A percentile compares a stretch with the other conserved stretches of the same genome.
Evolutionary conservation across 2,329 filamentous ascomycete species (phyloP).

Genomic region (Taxawa tesnikishii): DNA sequence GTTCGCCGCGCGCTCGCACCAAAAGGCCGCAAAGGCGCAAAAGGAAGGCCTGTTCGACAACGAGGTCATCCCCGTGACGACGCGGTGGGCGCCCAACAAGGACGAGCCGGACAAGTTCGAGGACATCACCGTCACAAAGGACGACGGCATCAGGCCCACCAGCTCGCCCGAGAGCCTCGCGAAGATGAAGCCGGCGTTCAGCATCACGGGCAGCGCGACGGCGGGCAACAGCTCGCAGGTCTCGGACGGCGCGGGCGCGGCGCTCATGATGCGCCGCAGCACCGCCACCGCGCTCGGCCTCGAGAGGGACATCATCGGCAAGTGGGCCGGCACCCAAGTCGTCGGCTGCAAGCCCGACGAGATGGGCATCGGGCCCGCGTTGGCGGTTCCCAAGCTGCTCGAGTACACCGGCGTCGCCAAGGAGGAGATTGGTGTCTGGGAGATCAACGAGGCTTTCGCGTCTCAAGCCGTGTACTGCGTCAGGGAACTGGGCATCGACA

Average conservation of each 20-base stretch:
- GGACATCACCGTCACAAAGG: slow-evolving; percentile 55
- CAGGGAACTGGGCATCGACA: slow-evolving; percentile 54
- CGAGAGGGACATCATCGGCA: slow-evolving; percentile 57
- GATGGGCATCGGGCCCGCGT: slow-evolving; percentile 83
- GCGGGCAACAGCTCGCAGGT: slow-evolving; percentile 82
- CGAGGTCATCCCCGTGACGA: slow-evolving; percentile 73
- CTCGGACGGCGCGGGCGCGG: slow-evolving; percentile 75
- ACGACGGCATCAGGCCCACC: slow-evolving; percentile 69
- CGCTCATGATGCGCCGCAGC: slow-evolving; percentile 72
- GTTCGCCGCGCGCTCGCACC: slow-evolving; percentile 65
- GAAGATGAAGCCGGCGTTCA: slow-evolving; percentile 78
- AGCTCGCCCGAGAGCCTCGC: slow-evolving; percentile 59
- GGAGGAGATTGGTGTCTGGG: slow-evolving; percentile 71
- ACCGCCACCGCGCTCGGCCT: slow-evolving; percentile 66
- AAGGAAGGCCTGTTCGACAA: slow-evolving; percentile 56
- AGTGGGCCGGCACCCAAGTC: slow-evolving; percentile 66
- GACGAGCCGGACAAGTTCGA: slow-evolving; percentile 36
- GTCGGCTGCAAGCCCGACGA: slow-evolving; percentile 76
- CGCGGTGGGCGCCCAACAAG: slow-evolving; percentile 54
- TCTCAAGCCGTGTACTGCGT: slow-evolving; percentile 58
- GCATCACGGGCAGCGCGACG: slow-evolving; percentile 59
- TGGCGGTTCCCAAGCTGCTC: slow-evolving; percentile 78
- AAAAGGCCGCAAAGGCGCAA: slow-evolving; percentile 59
- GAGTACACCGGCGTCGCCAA: slow-evolving; percentile 51
- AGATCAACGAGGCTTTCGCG: slow-evolving; percentile 78